These are phyloP conservation scores for Gnomoniopsis smithogilvyi DNA, from an alignment of 2,329 filamentous ascomycete genomes.

Conservation along the genomic window DNA sequence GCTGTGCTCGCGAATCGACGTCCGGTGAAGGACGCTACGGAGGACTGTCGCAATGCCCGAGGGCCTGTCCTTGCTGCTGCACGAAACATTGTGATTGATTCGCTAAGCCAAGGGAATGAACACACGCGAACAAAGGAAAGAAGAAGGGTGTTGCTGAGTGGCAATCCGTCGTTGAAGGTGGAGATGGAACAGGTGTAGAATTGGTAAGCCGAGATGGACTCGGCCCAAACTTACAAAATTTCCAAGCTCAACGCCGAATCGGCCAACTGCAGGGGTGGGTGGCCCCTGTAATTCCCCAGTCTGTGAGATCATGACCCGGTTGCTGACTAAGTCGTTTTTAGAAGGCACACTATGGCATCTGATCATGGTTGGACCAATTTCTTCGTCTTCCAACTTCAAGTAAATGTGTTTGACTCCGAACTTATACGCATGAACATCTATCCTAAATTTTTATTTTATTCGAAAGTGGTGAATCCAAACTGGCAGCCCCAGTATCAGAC, in stretches of 20 bases:
- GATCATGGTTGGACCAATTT: no score
- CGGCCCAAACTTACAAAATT: not conserved
- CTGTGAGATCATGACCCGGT: no score
- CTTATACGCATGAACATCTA: no score
- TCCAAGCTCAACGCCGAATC: not conserved
- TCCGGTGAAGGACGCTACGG: constrained; percentile 35
- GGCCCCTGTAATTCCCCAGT: no score
- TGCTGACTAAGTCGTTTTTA: not conserved
- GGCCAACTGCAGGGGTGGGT: not conserved
- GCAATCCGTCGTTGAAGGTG: not conserved
- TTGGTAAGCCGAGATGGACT: not conserved
- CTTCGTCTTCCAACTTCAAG: no score
- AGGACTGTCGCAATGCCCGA: constrained; percentile 40
- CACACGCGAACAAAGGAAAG: constrained; percentile 17
- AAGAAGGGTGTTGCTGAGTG: not conserved
- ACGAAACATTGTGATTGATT: constrained; percentile 47
- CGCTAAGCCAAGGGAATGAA: constrained; percentile 3
- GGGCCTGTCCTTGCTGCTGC: constrained; percentile 46
- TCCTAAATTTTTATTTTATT: no score
- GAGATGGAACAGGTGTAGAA: not conserved
- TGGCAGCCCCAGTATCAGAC: no score
- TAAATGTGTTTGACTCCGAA: no score
- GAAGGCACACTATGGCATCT: no score
- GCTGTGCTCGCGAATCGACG: constrained; percentile 53
- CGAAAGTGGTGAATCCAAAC: no score